Conservation (phyloP, 768 basidiomycete genomes). For the Botryobasidium botryosum region DNA sequence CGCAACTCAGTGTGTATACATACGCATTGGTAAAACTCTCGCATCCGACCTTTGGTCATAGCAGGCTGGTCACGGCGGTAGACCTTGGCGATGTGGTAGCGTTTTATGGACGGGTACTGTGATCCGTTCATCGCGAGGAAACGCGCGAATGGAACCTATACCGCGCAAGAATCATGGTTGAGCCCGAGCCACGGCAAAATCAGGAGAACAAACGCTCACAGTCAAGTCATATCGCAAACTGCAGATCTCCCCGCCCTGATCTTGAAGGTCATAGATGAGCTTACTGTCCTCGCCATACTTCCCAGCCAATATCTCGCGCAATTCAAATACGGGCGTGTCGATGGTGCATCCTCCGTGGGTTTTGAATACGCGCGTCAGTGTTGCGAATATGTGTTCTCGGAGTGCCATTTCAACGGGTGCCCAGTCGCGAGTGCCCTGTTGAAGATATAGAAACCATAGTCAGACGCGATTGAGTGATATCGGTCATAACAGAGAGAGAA, state of each 20-base stretch:
- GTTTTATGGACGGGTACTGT: constrained; percentile 44
- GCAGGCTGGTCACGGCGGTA: constrained; percentile 93
- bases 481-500: neutral
- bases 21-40: constrained; percentile 96
- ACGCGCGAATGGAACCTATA: constrained; percentile 69
- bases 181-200: no score
- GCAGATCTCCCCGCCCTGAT: constrained; percentile 94
- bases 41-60: constrained; percentile 95
- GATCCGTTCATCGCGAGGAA: constrained; percentile 92
- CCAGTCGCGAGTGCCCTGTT: constrained; percentile 87
- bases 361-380: constrained; percentile 75
- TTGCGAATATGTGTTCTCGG: constrained; percentile 75
- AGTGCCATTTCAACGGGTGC: constrained; percentile 85
- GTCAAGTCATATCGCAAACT: constrained; percentile 93
- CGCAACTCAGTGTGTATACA: constrained; percentile 15
- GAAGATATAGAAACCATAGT: constrained; percentile 7
- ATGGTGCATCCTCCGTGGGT: constrained; percentile 81
- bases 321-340: constrained; percentile 96
- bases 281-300: constrained; percentile 98
- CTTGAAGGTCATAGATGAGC: constrained; percentile 92
- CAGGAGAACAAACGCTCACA: constrained; percentile 21
- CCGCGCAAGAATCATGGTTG: neutral
- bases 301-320: constrained; percentile 86
- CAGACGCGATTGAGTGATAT: neutral
- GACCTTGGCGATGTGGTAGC: constrained; percentile 99